Evolutionary conservation across 805 yeast genomes (phyloP), one percentile per base, ranked within the genome.

Genomic region (Wickerhamiella dianesei): DNA sequence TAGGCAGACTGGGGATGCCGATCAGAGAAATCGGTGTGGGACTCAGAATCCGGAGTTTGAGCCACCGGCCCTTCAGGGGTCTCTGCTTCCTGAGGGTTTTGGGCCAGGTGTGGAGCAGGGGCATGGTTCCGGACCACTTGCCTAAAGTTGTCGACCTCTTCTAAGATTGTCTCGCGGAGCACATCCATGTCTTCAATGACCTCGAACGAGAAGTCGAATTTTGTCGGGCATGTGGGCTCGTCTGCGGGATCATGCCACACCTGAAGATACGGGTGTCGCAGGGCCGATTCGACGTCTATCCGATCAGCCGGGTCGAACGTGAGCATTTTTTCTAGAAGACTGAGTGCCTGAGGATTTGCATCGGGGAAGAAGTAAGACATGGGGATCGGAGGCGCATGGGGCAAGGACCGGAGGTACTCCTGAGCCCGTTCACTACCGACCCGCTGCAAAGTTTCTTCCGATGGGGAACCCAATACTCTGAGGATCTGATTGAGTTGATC

Each of bases 201-300:
- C 62, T 92, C 98, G 58, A 92, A 92, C 51, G 82, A 88, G 57
- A 92, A 89, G 62, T 89, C 87, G 55, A 82, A 87, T 37, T 79
- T 78, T 0, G 94, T 88, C 19, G 92, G 80, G 43, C 87, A 83
- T 17, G 77, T 76, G 0, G 97, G 97, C 64, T 89, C 97, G 62
- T 89, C 97, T 46, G 75, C 77, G 2, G 96, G 95, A 59, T 89
- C 97, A 63, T 89, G 97, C 65, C 89, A 89, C n/a, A 82, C 74
- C 44, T 72, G 66, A 46, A 89, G 69, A 63, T 89, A 89, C 2
- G 95, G 95, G 61, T 89, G 97, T 53, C 73, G 66, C 43, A 89
- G 71, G 0, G 96, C 96, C 50, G 82, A 81, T 45, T 73, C 80
- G 3, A 87, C 97, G 1, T 88, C 76, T 51, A 88, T 80, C 59